Base-by-base conservation (phyloP, 2,329 filamentous ascomycete genomes). In the Alternaria brassicicola region DNA sequence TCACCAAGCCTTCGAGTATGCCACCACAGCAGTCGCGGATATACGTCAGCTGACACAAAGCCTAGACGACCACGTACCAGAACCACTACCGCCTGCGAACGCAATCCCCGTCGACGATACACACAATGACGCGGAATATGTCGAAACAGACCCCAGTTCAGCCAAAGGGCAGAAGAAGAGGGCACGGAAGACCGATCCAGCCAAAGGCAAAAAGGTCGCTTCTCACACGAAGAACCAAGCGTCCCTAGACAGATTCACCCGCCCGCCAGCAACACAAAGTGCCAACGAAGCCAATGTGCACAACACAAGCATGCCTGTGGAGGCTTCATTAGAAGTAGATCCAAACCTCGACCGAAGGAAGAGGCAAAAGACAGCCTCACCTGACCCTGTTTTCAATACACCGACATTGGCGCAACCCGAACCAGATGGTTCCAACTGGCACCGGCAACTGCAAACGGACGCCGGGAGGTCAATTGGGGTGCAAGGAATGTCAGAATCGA, bases 301-400 rank as follows among this genome's bases (percentile, higher is more conserved):
- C 7, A 39, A 39, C 21, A 17, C 35, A 10, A 50, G 30, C 17
- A 35, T 36, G 9, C n/a, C 41, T 23, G 54, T 51, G 23, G 67
- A 55, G 13, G 43, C 57, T 13, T 66, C 61, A 9, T 45, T 74
- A 21, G 68, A 73, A 17, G 66, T 71, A 36, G 73, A 78, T 6
- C 58, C 66, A 15, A 74, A 76, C 45, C 30, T 64, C 42, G 65
- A 61, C 6, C 69, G 73, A 15, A 72, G 72, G 39, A 81, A 81
- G 61, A 71, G 78, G 36, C 72, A 73, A 41, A 78, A 75, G 51
- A 80, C 78, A 1, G 61, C 59, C 12, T 75, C 75, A 1, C 75
- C 75, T 15, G 17, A 46, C 6, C 61, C 61, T 25, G 26, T 45
- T 10, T 13, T 25, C 15, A 31, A 26, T n/a, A 9, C 42, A 17